phyloP scores from a whole-genome alignment of 2,329 filamentous ascomycete genomes.

The Ciborinia camelliae region DNA sequence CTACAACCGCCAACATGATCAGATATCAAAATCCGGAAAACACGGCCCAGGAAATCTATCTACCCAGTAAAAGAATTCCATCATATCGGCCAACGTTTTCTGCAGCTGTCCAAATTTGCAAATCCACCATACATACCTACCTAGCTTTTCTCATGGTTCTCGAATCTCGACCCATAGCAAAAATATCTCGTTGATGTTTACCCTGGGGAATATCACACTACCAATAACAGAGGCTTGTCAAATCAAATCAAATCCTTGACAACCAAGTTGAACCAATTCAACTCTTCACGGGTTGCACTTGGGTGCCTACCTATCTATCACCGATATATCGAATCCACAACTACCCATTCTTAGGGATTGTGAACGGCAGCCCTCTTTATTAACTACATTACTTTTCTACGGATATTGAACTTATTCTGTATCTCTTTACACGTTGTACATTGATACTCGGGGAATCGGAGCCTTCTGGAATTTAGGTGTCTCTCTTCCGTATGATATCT shows the following conservation, averaged over 20 bases:
- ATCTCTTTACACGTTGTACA: neutral
- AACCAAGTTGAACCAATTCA: too few relatives aligned
- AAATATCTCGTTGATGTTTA: neutral
- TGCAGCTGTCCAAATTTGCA: neutral
- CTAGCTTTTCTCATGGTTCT: neutral
- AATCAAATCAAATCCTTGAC: neutral
- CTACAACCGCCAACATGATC: neutral
- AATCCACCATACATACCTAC: too few relatives aligned
- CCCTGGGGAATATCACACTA: neutral
- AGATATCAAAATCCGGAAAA: neutral
- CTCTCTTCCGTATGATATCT: neutral
- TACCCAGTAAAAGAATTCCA: neutral
- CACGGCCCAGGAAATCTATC: neutral
- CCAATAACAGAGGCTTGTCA: neutral
- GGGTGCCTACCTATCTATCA: neutral
- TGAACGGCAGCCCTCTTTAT: neutral
- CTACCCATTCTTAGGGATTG: neutral
- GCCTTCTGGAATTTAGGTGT: neutral
- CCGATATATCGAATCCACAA: neutral
- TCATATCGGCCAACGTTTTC: constrained; percentile 2
- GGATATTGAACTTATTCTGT: neutral
- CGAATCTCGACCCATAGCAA: neutral
- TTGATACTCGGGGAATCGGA: neutral
- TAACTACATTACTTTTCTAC: neutral
- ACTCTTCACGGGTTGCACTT: too few relatives aligned